A percentile compares a stretch with the other conserved stretches of the same genome.
Conservation (phyloP, 2,329 filamentous ascomycete genomes). For the Cladophialophora chaetospira region DNA sequence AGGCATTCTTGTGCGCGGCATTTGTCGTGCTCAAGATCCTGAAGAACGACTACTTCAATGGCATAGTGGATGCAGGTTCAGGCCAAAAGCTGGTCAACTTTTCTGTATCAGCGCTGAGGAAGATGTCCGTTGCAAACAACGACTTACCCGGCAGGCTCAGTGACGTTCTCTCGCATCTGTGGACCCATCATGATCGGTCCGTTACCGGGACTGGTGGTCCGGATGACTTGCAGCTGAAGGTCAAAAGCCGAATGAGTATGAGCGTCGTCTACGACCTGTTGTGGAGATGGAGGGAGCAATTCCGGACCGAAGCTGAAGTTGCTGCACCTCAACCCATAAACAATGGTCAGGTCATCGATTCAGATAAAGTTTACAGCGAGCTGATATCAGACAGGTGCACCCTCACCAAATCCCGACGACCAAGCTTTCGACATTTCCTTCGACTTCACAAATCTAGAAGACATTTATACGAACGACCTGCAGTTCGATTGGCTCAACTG, state of each 20-base stretch:
- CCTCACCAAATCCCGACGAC: background rate
- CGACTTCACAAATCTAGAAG: constrained; percentile 2
- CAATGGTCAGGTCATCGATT: background rate
- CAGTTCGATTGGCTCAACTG: constrained; percentile 4
- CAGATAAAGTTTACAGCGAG: background rate
- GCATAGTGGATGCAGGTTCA: constrained; percentile 47
- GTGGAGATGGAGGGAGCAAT: constrained; percentile 71
- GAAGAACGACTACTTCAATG: constrained; percentile 64
- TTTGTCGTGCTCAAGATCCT: constrained; percentile 63
- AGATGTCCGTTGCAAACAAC: constrained; percentile 62
- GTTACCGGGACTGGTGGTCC: constrained; percentile 15
- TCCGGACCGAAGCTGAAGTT: constrained; percentile 8
- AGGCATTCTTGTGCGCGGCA: constrained; percentile 53
- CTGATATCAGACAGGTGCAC: background rate
- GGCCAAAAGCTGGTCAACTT: constrained; percentile 57
- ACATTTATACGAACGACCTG: constrained; percentile 4
- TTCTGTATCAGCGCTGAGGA: constrained; percentile 60
- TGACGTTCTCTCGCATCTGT: constrained; percentile 66
- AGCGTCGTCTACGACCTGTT: constrained; percentile 67
- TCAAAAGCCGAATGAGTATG: constrained; percentile 66
- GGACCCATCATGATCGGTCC: constrained; percentile 41
- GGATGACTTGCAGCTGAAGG: constrained; percentile 58
- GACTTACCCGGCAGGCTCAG: constrained; percentile 65
- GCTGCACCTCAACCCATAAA: background rate
- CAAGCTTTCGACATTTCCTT: background rate